Evolutionary conservation across 345 rosid genomes (phyloP).

Genomic region (Rhizophora mangle): DNA sequence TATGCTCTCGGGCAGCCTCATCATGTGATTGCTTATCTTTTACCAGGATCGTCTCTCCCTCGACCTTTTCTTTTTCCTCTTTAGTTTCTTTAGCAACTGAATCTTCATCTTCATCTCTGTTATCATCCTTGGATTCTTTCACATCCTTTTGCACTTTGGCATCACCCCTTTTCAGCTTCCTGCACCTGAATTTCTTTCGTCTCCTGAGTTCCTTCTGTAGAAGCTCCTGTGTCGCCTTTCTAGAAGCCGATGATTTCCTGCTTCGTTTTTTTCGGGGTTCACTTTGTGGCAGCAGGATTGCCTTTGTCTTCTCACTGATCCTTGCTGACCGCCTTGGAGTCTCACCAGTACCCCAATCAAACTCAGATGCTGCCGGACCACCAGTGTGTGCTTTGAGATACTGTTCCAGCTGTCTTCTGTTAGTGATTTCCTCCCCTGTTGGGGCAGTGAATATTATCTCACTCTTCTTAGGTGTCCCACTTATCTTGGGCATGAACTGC

Average conservation of each 20-base stretch:
- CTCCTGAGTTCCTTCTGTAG: constrained; percentile 19
- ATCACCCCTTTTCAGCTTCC: constrained; percentile 33
- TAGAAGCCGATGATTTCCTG: constrained; percentile 23
- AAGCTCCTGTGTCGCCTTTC: constrained; percentile 12
- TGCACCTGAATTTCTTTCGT: constrained; percentile 32
- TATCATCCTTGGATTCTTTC: constrained; percentile 14
- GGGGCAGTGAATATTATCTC: constrained; percentile 31
- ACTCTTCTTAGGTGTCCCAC: constrained; percentile 22
- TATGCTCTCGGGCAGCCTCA: constrained; percentile 21
- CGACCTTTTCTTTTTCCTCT: constrained; percentile 21
- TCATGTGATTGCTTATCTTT: constrained; percentile 26
- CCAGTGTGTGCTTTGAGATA: constrained; percentile 36
- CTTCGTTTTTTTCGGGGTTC: constrained; percentile 22
- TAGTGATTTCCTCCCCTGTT: constrained; percentile 31
- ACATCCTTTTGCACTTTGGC: constrained; percentile 23
- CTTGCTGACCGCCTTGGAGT: constrained; percentile 36
- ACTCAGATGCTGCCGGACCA: constrained; percentile 26
- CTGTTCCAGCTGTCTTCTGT: constrained; percentile 34
- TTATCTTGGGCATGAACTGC: constrained; percentile 18
- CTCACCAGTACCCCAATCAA: constrained; percentile 36
- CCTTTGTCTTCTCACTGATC: constrained; percentile 29
- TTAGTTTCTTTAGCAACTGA: constrained; percentile 19
- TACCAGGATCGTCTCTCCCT: constrained; percentile 17
- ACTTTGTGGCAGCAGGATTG: constrained; percentile 11
- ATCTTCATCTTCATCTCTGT: constrained; percentile 8